These are phyloP conservation scores for Zygoascus meyerae DNA, from an alignment of 1,139 yeast species.

Conservation along the genomic window DNA sequence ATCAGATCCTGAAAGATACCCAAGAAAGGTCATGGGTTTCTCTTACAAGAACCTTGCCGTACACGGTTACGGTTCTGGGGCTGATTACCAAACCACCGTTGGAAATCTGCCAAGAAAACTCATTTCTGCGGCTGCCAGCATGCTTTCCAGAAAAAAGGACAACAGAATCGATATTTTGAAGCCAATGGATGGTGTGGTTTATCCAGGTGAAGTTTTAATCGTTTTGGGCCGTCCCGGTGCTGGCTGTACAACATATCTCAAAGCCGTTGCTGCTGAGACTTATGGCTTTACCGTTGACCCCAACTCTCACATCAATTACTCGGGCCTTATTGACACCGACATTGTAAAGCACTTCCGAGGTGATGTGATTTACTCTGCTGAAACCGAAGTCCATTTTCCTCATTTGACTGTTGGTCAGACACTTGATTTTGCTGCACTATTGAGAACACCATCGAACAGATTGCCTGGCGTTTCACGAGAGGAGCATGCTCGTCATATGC, in stretches of 20 bases:
- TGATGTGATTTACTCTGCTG: slow-evolving; percentile 69
- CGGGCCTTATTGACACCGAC: slow-evolving; percentile 37
- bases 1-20: slow-evolving; percentile 18
- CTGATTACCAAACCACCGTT: slow-evolving; percentile 75
- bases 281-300: slow-evolving; percentile 61
- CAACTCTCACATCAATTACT: slow-evolving; percentile 39
- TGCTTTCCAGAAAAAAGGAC: slow-evolving; percentile 19
- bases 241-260: slow-evolving; percentile 75
- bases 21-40: slow-evolving; percentile 42
- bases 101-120: slow-evolving; percentile 40
- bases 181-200: slow-evolving; percentile 60
- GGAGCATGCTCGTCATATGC: slow-evolving; percentile 53
- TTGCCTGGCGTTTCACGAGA: slow-evolving; percentile 53
- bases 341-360: slow-evolving; percentile 53
- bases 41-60: slow-evolving; percentile 65
- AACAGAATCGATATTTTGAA: slow-evolving; percentile 51
- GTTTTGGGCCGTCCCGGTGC: slow-evolving; percentile 82
- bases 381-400: slow-evolving; percentile 66
- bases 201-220: slow-evolving; percentile 69
- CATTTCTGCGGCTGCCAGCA: slow-evolving; percentile 18
- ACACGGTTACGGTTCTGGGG: slow-evolving; percentile 67
- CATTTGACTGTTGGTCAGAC: slow-evolving; percentile 70
- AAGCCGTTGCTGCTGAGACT: slow-evolving; percentile 63
- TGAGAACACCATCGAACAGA: slow-evolving; percentile 64
- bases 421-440: slow-evolving; percentile 54